A percentile compares a stretch with the other conserved stretches of the same genome.
phyloP scores from a whole-genome alignment of 768 basidiomycete genomes.

The Suillus spraguei region DNA sequence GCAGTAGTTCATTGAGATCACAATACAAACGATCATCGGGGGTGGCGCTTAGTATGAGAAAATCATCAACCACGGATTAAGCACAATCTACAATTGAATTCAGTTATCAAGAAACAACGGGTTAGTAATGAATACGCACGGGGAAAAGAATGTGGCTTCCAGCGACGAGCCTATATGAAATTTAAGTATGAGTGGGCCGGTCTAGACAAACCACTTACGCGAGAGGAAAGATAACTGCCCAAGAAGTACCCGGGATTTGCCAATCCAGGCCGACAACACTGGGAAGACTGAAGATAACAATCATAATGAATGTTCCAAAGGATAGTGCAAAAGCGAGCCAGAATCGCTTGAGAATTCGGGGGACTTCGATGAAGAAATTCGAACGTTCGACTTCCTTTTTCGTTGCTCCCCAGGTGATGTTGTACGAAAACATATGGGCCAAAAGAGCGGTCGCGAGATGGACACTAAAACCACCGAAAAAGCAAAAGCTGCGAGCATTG shows the following conservation, averaged over 20 bases:
- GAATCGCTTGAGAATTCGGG: conserved; percentile 81
- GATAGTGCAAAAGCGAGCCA: conserved; percentile 64
- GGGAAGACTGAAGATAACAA: conserved; percentile 56
- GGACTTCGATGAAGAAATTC: conserved; percentile 85
- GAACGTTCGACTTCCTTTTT: conserved; percentile 77
- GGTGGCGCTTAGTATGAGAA: conserved; percentile 52
- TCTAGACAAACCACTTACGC: conserved; percentile 44
- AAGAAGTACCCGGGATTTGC: conserved; percentile 60
- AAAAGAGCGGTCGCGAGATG: conserved; percentile 50
- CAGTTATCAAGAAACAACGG: conserved; percentile 6
- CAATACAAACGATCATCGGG: background rate
- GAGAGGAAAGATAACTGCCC: conserved; percentile 82
- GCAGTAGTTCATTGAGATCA: background rate
- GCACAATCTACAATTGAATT: conserved; percentile 56
- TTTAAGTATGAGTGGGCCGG: conserved; percentile 4
- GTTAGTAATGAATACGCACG: conserved; percentile 41
- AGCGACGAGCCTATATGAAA: conserved; percentile 52
- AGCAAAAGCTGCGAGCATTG: conserved; percentile 33
- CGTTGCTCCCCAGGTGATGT: conserved; percentile 43
- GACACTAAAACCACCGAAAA: conserved; percentile 49
- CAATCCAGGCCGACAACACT: conserved; percentile 61
- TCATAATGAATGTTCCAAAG: conserved; percentile 49
- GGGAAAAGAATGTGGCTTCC: conserved; percentile 76
- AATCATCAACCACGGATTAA: conserved; percentile 90
- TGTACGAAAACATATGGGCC: conserved; percentile 52